phyloP scores from a whole-genome alignment of 768 basidiomycete species.

The Suillus weaverae region DNA sequence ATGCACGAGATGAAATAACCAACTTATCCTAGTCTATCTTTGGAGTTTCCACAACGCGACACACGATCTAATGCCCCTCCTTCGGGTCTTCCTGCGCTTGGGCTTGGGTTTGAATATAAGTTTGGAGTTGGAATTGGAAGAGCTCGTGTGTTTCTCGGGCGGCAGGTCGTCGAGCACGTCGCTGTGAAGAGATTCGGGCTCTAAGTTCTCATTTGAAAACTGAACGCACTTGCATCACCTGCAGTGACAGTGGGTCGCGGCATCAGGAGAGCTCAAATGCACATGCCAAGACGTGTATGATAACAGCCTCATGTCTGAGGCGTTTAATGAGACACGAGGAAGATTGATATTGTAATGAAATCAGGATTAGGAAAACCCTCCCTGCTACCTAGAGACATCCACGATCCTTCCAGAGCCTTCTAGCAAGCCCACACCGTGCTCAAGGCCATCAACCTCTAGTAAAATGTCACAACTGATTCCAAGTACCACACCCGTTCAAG shows the following conservation, averaged over 20 bases:
- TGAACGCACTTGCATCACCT: background rate
- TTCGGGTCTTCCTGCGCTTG: too few relatives aligned
- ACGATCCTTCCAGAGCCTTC: background rate
- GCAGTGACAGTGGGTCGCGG: background rate
- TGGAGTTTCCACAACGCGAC: too few relatives aligned
- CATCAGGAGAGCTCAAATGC: background rate
- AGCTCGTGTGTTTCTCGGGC: slow-evolving; percentile 21
- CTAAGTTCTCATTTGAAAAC: slow-evolving; percentile 10
- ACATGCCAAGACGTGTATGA: background rate
- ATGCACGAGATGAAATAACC: too few relatives aligned
- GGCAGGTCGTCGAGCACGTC: slow-evolving; percentile 43
- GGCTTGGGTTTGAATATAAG: too few relatives aligned
- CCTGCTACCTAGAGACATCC: background rate
- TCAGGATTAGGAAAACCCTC: background rate
- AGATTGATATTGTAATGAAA: background rate
- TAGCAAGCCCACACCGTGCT: background rate
- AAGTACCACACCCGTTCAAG: background rate
- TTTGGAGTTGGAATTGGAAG: background rate
- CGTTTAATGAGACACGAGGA: background rate
- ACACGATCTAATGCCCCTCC: too few relatives aligned
- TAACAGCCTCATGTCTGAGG: background rate
- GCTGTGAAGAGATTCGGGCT: slow-evolving; percentile 34
- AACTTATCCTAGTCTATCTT: too few relatives aligned
- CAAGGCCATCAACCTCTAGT: background rate
- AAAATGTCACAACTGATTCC: background rate